These are phyloP conservation scores for Acaromyces ingoldii DNA, from an alignment of 1,284 basidiomycete species.

Conservation along the genomic window DNA sequence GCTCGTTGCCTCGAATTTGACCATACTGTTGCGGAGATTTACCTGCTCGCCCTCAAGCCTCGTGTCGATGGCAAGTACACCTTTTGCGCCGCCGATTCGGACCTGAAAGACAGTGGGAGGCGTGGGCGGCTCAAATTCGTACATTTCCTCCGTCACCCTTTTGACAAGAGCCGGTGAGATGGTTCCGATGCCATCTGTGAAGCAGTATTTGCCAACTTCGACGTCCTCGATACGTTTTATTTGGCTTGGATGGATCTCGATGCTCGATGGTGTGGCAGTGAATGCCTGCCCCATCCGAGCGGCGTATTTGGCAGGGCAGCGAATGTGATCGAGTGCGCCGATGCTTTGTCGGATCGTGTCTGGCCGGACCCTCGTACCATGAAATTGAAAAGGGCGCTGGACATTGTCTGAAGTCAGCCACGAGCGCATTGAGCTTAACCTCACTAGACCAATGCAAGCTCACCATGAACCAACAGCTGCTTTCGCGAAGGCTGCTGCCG, in stretches of 20 bases:
- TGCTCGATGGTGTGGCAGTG: conserved; percentile 69
- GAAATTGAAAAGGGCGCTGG: too few relatives aligned
- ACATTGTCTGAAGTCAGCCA: too few relatives aligned
- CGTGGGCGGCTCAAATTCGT: conserved; percentile 24
- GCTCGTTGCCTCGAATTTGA: conserved; percentile 61
- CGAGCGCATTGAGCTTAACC: too few relatives aligned
- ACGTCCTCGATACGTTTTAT: not conserved
- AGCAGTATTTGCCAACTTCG: conserved; percentile 52
- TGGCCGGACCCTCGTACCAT: conserved; percentile 56
- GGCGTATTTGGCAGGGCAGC: conserved; percentile 68
- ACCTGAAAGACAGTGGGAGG: conserved; percentile 59
- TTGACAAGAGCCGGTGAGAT: conserved; percentile 60
- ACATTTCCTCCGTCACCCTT: conserved; percentile 3
- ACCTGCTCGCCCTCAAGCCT: conserved; percentile 58
- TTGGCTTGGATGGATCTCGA: conserved; percentile 57
- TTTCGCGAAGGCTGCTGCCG: conserved; percentile 64
- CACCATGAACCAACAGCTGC: conserved; percentile 68
- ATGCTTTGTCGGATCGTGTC: conserved; percentile 60
- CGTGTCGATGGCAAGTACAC: conserved; percentile 65
- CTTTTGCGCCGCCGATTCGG: conserved; percentile 71
- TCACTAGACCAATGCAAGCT: too few relatives aligned
- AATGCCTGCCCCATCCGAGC: conserved; percentile 76
- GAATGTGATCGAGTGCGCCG: conserved; percentile 64
- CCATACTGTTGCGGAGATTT: conserved; percentile 66
- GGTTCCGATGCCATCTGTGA: conserved; percentile 68